Conservation (phyloP, 257 asterid genomes). For the Solanum raphanifolium region DNA sequence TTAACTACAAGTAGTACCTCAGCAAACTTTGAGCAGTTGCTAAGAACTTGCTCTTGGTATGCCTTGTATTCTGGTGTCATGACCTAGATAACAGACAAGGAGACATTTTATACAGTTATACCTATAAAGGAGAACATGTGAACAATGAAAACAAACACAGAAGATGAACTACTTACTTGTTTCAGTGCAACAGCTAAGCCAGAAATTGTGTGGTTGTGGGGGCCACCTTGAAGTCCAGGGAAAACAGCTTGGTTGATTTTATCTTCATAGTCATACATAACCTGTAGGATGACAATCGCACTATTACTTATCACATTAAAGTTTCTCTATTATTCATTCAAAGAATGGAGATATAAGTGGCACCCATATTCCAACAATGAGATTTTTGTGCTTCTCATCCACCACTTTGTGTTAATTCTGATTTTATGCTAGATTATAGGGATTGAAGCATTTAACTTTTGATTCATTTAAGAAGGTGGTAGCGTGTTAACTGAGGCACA, state of each 20-base stretch:
- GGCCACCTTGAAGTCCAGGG: conserved; percentile 99
- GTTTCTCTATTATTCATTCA: background rate
- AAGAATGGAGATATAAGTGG: background rate
- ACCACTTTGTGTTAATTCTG: background rate
- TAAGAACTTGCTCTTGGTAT: conserved; percentile 87
- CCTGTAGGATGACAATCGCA: conserved; percentile 32
- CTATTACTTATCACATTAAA: background rate
- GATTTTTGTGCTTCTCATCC: background rate
- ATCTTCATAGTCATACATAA: conserved; percentile 81
- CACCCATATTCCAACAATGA: background rate
- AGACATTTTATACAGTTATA: background rate
- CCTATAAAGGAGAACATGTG: background rate
- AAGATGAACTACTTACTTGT: conserved; percentile 65
- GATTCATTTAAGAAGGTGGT: background rate
- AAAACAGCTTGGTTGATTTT: conserved; percentile 95
- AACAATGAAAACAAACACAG: conserved; percentile 8
- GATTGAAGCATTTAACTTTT: background rate
- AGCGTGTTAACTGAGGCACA: background rate
- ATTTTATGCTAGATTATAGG: background rate
- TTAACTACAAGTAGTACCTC: conserved; percentile 38
- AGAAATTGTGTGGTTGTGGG: conserved; percentile 95
- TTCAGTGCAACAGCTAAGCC: conserved; percentile 93
- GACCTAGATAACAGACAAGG: conserved; percentile 36
- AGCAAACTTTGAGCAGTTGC: conserved; percentile 81
- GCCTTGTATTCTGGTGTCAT: conserved; percentile 89